Base-by-base conservation (phyloP, 805 yeast genomes). In the Ogataea zsoltii region DNA sequence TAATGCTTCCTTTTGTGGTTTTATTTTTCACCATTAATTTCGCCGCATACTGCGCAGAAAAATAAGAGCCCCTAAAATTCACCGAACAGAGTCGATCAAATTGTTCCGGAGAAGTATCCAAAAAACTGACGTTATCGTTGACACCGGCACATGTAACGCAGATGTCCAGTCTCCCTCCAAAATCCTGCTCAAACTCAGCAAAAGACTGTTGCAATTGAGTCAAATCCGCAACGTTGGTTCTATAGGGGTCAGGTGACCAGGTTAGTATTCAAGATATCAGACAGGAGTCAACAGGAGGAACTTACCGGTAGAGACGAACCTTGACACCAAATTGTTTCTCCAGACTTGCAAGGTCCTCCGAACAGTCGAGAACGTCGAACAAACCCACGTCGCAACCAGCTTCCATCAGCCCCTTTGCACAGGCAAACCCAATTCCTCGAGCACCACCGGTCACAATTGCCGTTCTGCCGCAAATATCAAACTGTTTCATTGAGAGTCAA, bases 41-140 rank as follows among this genome's bases (percentile, higher is more conserved):
- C 3, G 57, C 53, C n/a, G 50, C 50, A 10, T 37, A 31, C 31
- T 53, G 57, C 5, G 53, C 49, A 2, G 51, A 44, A 56, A 74
- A 71, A 60, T 71, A 76, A 32, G 74, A 72, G 26, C 76, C 79
- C 53, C 71, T 69, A 45, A 75, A 58, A 53, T 76, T 77, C 26
- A 75, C 76, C 11, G 41, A 14, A 15, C 28, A 15, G 13, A 53
- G 31, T 7, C 42, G 40, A 14, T 49, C 50, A 36, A 48, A 53
- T 4, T 51, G 49, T 10, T 46, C 51, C 14, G 41, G 45, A 4
- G 53, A 40, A 6, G 51, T 51, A 55, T 75, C 71, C 56, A 75
- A 66, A 42, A 76, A 54, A 60, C 65, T 77, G 77, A 76, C 42
- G 61, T 66, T 41, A 60, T 69, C 50, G 38, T 56, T 60, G 15